Evolutionary conservation across 2,329 filamentous ascomycete genomes (phyloP), one percentile per base, ranked within the genome.

Genomic region (Cladophialophora immunda): DNA sequence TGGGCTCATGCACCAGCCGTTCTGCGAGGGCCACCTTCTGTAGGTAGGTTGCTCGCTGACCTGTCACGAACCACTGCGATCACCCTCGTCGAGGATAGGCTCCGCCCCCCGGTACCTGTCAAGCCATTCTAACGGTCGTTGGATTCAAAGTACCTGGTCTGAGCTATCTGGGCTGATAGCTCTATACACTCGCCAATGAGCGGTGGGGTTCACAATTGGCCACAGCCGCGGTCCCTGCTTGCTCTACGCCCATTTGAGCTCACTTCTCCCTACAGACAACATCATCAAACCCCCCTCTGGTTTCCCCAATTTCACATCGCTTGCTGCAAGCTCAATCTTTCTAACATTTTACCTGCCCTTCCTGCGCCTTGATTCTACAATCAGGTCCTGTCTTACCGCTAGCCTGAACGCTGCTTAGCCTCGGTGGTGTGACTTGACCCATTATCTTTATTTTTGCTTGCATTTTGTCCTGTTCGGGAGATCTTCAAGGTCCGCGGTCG

Each of bases 241-340:
- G 53, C 45, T 63, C 53, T 58, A 68, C 66, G 55, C 62, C 64
- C 60, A 58, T 59, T 68, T 64, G 67, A 68, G 67, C 47, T 60
- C 56, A 47, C 52, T 59, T 68, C 67, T 68, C 66, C 66, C 62
- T 52, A 17, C 38, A 60, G 55, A 57, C 50, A 53, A 56, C 47
- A 56, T 50, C 58, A 62, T 62, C 41, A 55, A 55, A 30, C n/a
- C 65, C 47, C 30, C 27, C 11, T 53, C 41, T 58, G 19, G 32
- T 62, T 29, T 38, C 34, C 56, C 41, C 34, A 29, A 34, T 52
- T 54, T 34, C 27, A 30, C 66, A 47, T 61, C 53, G n/a, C 34
- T 68, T 62, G 66, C 45, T 55, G 55, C 52, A 19, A 22, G 15
- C 50, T 34, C 27, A 47, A 47, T 52, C 29, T 34, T 36, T 58